Percentiles rank a stretch among this genome's conserved stretches.
Evolutionary conservation across 179 eudicot genomes (phyloP).

Genomic region (Beta corolliflora): DNA sequence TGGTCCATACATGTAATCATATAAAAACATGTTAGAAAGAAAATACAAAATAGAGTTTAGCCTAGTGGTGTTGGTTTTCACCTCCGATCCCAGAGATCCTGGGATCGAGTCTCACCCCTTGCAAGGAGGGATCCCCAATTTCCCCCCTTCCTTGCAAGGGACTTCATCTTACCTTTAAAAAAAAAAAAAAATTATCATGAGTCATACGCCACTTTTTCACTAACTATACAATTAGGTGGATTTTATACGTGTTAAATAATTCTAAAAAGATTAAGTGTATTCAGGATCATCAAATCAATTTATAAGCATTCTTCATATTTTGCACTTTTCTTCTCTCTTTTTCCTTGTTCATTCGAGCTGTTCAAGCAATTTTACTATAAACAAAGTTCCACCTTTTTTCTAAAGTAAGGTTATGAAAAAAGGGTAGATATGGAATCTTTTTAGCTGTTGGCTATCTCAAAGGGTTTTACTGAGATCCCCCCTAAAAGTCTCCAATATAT

Average conservation of each 20-base stretch:
- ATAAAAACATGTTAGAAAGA: neutral
- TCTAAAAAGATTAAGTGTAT: constrained; percentile 6
- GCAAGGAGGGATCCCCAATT: no score
- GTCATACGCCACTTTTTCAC: neutral
- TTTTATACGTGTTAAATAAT: neutral
- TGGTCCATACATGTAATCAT: neutral
- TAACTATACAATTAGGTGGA: constrained; percentile 12
- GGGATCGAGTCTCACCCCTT: no score
- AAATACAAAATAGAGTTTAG: neutral
- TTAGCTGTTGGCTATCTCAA: no score
- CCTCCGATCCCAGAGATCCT: no score
- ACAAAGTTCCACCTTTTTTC: neutral
- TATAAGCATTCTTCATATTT: neutral
- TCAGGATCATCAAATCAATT: neutral
- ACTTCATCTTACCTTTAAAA: no score
- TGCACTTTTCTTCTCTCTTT: neutral
- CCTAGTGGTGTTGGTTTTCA: no score
- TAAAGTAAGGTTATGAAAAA: no score
- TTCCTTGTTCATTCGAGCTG: neutral
- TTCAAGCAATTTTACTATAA: neutral
- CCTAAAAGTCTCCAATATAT: no score
- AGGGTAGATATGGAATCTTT: no score
- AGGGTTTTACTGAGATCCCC: no score
- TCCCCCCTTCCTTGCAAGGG: no score
- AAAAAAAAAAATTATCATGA: no score